These are phyloP conservation scores for Hydnum rufescens DNA, from an alignment of 768 basidiomycete genomes.

Conservation along the genomic window DNA sequence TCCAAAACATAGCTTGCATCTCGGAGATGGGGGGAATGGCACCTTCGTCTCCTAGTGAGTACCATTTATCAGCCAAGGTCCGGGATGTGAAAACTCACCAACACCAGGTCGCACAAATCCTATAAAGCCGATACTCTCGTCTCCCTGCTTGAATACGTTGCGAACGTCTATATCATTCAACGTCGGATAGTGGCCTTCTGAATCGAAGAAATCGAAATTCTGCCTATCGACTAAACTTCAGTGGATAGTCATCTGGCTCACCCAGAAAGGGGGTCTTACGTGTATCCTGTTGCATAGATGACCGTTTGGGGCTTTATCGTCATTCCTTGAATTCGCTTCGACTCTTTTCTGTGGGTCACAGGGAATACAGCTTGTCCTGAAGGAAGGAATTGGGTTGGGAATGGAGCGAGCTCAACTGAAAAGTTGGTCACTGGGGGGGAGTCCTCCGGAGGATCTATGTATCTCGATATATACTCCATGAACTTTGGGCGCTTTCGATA, in stretches of 20 bases:
- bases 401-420: slow-evolving; percentile 35
- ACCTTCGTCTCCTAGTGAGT: slow-evolving; percentile 17
- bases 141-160: slow-evolving; percentile 25
- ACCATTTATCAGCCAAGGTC: not conserved
- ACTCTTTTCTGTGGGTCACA: slow-evolving; percentile 24
- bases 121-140: slow-evolving; percentile 32
- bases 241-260: not conserved
- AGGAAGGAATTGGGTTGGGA: slow-evolving; percentile 27
- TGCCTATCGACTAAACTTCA: slow-evolving; percentile 13
- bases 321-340: slow-evolving; percentile 21
- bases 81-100: slow-evolving; percentile 19
- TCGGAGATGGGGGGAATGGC: slow-evolving; percentile 41
- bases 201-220: slow-evolving; percentile 24
- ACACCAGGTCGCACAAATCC: slow-evolving; percentile 40
- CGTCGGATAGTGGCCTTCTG: slow-evolving; percentile 22
- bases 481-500: slow-evolving; percentile 26
- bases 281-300: slow-evolving; percentile 31
- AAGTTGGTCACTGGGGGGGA: slow-evolving; percentile 26
- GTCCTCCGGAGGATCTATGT: slow-evolving; percentile 37
- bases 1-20: slow-evolving; percentile 40
- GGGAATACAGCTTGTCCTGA: slow-evolving; percentile 30
- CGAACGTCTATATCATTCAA: slow-evolving; percentile 26
- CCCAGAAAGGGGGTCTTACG: slow-evolving; percentile 1
- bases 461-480: slow-evolving; percentile 31
- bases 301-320: slow-evolving; percentile 29